A percentile compares a stretch with the other conserved stretches of the same genome.
These are phyloP conservation scores for Vanrija sp. DNA, from an alignment of 1,284 basidiomycete genomes.

Conservation along the genomic window DNA sequence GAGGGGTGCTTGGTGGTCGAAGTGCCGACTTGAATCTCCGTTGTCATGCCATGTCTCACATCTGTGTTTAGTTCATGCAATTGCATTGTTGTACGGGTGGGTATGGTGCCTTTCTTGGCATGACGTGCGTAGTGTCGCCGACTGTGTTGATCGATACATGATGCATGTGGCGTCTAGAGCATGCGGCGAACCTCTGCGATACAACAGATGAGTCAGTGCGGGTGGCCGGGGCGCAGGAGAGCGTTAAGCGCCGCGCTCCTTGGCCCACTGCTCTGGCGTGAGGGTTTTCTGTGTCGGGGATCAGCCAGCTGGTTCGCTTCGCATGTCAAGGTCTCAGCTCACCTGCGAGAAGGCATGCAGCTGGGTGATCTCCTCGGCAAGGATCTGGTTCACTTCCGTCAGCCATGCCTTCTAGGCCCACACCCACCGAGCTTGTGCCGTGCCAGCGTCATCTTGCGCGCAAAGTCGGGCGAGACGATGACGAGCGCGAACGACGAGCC, in stretches of 20 bases:
- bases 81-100: no score
- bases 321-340: constrained; percentile 3
- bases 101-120: no score
- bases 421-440: constrained; percentile 47
- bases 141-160: no score
- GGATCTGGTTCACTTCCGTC: constrained; percentile 42
- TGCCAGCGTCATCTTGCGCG: constrained; percentile 44
- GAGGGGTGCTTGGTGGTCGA: no score
- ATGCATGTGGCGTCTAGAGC: no score
- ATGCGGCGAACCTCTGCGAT: no score
- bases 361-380: constrained; percentile 42
- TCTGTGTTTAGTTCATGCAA: no score
- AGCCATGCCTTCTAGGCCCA: not conserved
- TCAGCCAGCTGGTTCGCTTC: not conserved
- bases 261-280: constrained; percentile 46
- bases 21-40: no score
- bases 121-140: no score
- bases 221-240: no score
- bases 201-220: no score
- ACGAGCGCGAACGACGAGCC: constrained; percentile 46
- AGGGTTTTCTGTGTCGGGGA: constrained; percentile 38
- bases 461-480: constrained; percentile 46
- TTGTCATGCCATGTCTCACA: no score
- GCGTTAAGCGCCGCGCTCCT: constrained; percentile 18
- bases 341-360: constrained; percentile 50